Evolutionary conservation across 148 eudicot species (phyloP).

Genomic region (Beta vulgaris): DNA sequence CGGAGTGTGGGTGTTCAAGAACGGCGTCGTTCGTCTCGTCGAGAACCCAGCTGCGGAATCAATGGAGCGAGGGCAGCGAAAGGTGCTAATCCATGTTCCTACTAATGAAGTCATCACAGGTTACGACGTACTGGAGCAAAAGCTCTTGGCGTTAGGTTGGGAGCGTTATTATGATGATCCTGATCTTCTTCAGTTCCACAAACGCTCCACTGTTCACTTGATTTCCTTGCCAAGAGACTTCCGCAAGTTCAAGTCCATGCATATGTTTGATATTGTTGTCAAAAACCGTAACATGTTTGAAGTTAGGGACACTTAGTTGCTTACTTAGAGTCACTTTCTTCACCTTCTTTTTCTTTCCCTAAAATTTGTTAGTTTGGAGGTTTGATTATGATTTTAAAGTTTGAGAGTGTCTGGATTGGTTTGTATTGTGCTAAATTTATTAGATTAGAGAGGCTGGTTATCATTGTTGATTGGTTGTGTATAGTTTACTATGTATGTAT

Average conservation of each 20-base stretch:
- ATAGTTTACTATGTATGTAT: neutral
- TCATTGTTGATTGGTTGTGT: neutral
- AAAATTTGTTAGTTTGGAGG: neutral
- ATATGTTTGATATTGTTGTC: conserved; percentile 91
- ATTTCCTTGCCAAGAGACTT: conserved; percentile 85
- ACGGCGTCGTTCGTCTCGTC: conserved; percentile 67
- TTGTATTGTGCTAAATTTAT: neutral
- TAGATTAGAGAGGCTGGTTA: neutral
- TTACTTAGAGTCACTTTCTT: no score
- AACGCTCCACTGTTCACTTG: conserved; percentile 69
- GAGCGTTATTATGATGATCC: conserved; percentile 77
- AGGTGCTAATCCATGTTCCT: conserved; percentile 59
- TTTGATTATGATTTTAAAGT: neutral
- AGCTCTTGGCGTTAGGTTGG: conserved; percentile 63
- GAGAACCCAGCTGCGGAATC: conserved; percentile 58
- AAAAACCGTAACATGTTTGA: conserved; percentile 77
- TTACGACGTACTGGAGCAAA: conserved; percentile 49
- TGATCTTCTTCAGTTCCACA: conserved; percentile 75
- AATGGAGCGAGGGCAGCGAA: conserved; percentile 40
- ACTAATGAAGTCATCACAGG: conserved; percentile 57
- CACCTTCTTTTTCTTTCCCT: neutral
- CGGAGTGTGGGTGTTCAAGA: conserved; percentile 91
- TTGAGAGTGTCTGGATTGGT: neutral
- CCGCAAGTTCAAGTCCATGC: conserved; percentile 71
- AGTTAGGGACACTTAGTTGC: conserved; percentile 55